Conservation (phyloP, 805 yeast genomes). For the Wickerhamiella allomyrinae region DNA sequence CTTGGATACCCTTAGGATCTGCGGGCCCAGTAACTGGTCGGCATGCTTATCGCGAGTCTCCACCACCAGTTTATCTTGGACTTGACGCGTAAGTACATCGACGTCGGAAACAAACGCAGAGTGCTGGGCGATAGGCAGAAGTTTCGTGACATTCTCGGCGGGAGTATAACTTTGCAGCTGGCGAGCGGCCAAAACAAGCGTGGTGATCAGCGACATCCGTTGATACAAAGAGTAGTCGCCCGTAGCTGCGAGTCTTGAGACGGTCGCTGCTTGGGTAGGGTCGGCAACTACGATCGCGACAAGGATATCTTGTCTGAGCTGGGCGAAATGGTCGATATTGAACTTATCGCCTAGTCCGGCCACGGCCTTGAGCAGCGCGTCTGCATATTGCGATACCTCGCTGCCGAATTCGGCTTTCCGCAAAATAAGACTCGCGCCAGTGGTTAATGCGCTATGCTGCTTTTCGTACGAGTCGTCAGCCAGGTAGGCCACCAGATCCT, state of each 20-base stretch:
- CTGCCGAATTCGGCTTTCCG: constrained; percentile 45
- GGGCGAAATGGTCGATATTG: constrained; percentile 46
- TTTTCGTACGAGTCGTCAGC: constrained; percentile 33
- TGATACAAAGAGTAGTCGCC: constrained; percentile 78
- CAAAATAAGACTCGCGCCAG: constrained; percentile 46
- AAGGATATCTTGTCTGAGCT: constrained; percentile 47
- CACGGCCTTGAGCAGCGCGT: constrained; percentile 37
- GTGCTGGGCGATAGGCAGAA: constrained; percentile 38
- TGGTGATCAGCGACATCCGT: constrained; percentile 51
- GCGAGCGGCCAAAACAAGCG: constrained; percentile 57
- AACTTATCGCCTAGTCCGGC: constrained; percentile 42
- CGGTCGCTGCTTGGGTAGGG: constrained; percentile 31
- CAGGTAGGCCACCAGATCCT: constrained; percentile 51
- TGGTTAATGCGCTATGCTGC: constrained; percentile 36
- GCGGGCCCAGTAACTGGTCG: constrained; percentile 18
- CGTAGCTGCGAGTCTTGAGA: constrained; percentile 35
- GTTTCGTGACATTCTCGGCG: constrained; percentile 27
- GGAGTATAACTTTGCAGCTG: constrained; percentile 57
- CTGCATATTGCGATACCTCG: constrained; percentile 47
- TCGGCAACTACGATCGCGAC: constrained; percentile 47
- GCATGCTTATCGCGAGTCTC: constrained; percentile 15
- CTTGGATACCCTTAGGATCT: constrained; percentile 21
- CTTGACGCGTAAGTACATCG: constrained; percentile 7
- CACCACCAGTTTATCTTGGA: constrained; percentile 17
- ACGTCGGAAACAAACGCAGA: constrained; percentile 26